phyloP scores from a whole-genome alignment of 768 basidiomycete genomes.

The Leccinellum rugosiceps region DNA sequence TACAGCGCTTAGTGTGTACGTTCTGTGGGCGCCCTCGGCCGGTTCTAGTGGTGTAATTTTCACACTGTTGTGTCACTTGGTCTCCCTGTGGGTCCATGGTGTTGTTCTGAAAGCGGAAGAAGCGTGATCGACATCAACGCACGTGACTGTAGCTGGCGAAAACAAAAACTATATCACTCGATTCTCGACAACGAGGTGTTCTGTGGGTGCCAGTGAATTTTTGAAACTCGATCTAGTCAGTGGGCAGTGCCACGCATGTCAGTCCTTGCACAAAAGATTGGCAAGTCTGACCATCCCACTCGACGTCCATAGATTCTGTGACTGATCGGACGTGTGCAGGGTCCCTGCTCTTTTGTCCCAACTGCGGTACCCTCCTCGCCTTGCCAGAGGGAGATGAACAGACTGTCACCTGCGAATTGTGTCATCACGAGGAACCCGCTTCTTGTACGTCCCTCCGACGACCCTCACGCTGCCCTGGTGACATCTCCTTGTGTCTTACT shows the following conservation, averaged over 20 bases:
- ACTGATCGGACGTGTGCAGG: conserved; percentile 42
- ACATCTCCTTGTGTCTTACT: not conserved
- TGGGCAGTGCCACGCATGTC: conserved; percentile 14
- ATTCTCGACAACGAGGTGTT: conserved; percentile 4
- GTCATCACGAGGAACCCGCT: conserved; percentile 81
- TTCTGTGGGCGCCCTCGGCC: not conserved
- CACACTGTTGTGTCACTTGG: not conserved
- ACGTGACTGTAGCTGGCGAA: conserved; percentile 15
- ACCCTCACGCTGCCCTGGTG: not conserved
- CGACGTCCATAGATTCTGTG: not conserved
- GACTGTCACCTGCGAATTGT: conserved; percentile 84
- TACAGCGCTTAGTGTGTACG: conserved; percentile 7
- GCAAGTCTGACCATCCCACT: conserved; percentile 25
- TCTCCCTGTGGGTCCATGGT: conserved; percentile 9
- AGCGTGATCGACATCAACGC: conserved; percentile 15
- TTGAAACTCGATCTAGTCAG: not conserved
- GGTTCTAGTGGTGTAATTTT: not conserved
- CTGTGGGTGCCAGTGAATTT: conserved; percentile 9
- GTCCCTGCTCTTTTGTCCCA: conserved; percentile 90
- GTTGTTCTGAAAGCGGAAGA: conserved; percentile 21
- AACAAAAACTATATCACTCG: conserved; percentile 11
- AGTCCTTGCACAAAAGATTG: conserved; percentile 47
- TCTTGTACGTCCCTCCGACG: conserved; percentile 60
- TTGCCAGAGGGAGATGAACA: conserved; percentile 73
- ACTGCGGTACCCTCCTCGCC: conserved; percentile 86